A percentile compares a stretch with the other conserved stretches of the same genome.
These are phyloP conservation scores for Dendrostoma leiphaemia DNA, from an alignment of 2,329 filamentous ascomycete species.

Conservation along the genomic window DNA sequence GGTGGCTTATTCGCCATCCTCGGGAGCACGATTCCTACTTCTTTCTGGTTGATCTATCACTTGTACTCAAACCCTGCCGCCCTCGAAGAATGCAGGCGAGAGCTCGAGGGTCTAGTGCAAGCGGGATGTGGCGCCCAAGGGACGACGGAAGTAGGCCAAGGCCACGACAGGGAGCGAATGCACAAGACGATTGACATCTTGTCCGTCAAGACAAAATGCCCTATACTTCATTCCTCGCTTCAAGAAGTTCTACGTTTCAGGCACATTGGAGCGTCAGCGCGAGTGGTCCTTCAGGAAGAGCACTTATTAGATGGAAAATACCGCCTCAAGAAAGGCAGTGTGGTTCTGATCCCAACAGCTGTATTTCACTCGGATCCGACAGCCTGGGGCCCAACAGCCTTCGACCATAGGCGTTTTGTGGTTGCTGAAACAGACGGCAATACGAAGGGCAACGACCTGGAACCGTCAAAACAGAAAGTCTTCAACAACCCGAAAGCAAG, in stretches of 20 bases:
- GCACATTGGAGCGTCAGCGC: conserved; percentile 29
- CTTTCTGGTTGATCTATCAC: conserved; percentile 37
- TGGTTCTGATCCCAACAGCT: conserved; percentile 1
- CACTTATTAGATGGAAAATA: conserved; percentile 9
- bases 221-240: conserved; percentile 34
- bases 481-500: conserved; percentile 8
- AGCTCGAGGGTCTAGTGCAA: conserved; percentile 5
- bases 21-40: conserved; percentile 33
- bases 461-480: neutral
- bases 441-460: neutral
- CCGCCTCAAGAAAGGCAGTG: conserved; percentile 17
- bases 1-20: conserved; percentile 34
- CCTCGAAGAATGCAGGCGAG: conserved; percentile 27
- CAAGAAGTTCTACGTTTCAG: conserved; percentile 37
- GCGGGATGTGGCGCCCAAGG: too few species aligned
- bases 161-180: neutral
- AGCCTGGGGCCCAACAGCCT: conserved; percentile 1
- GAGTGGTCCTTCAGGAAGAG: conserved; percentile 5
- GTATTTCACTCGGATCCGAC: neutral
- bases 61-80: conserved; percentile 31
- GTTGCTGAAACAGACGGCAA: neutral
- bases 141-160: neutral
- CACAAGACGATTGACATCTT: conserved; percentile 26
- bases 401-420: conserved; percentile 7
- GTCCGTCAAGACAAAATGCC: conserved; percentile 30